Base-by-base conservation (phyloP, 2,329 filamentous ascomycete genomes). In the Colletotrichum costaricense region DNA sequence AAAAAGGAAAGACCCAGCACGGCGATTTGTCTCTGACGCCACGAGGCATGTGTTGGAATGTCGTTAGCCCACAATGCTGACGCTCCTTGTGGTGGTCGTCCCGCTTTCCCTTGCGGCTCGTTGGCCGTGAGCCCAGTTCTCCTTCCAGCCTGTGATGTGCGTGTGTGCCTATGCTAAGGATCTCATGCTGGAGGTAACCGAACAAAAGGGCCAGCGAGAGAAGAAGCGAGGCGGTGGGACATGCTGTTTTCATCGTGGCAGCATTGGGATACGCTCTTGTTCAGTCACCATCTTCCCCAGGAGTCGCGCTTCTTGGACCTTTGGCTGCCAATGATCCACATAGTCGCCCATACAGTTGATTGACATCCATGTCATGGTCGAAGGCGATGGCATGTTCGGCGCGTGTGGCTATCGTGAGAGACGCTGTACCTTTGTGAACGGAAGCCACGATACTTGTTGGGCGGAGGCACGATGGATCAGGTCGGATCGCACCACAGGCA, bases 391-490 rank as follows among this genome's bases (percentile, higher is more conserved):
- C 16, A 12, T 16, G 8, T 4, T 8, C 7, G 16, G n/a, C 19
- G 12, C 5, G 12, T 6, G n/a, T 35, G 60, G 46, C 30, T 19
- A 12, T 3, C 12, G 12, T 28, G 30, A 52, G 42, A 12, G 22
- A 35, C 28, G 5, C 24, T 16, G 42, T n/a, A 11, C 19, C 3
- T 9, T 11, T 49, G 42, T 9, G 42, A 49, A 49, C 19, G 19
- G 16, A n/a, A 22, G 8, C 42, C 19, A 22, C 8, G 42, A 16
- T 42, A 4, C 42, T 49, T 12, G n/a, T 9, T 19, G 24, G 24
- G 52, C 52, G 42, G 42, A 22, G 42, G 42, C 59, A 73, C 59
- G 66, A 73, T 69, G 55, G 38, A 72, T 54, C 49, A 33, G n/a
- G 33, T 63, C 55, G 52, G 42, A 69, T 70, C 55, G 70, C 60